A percentile compares a stretch with the other conserved stretches of the same genome.
Evolutionary conservation across 208 protist genomes (phyloP).

Genomic region (Acanthamoeba castellanii): DNA sequence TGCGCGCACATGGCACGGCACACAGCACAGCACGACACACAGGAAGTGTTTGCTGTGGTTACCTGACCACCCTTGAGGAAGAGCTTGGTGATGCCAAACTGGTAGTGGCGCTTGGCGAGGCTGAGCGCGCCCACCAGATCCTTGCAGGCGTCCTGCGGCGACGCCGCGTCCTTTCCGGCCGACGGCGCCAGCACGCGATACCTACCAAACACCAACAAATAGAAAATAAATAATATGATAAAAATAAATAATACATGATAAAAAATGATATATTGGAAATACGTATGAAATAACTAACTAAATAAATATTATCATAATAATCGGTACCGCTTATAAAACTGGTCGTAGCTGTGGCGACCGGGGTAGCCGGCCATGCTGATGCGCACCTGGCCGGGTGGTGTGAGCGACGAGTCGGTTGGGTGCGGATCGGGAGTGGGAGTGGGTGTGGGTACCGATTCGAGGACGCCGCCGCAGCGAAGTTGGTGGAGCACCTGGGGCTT

Average conservation of each 20-base stretch:
- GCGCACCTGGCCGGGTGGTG: slow-evolving; percentile 27
- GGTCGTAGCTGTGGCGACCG: slow-evolving; percentile 55
- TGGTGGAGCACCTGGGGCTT: slow-evolving; percentile 77
- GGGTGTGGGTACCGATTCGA: slow-evolving; percentile 49
- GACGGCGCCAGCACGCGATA: slow-evolving; percentile 59
- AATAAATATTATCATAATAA: not conserved
- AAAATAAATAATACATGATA: too few relatives aligned
- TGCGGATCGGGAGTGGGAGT: not conserved
- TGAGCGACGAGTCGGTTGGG: not conserved
- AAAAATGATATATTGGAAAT: too few relatives aligned
- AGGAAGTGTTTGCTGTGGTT: not conserved
- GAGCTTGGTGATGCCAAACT: slow-evolving; percentile 66
- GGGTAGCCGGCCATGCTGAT: slow-evolving; percentile 83
- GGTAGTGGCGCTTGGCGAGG: not conserved
- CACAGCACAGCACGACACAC: too few relatives aligned
- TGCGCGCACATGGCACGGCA: too few relatives aligned
- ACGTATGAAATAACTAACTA: not conserved
- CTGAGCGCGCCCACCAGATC: slow-evolving; percentile 22
- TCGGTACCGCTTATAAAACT: slow-evolving; percentile 43
- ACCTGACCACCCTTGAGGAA: slow-evolving; percentile 70
- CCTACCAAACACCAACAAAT: not conserved
- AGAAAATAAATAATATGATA: slow-evolving; percentile 10
- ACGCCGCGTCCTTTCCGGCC: not conserved
- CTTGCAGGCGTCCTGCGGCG: slow-evolving; percentile 9
- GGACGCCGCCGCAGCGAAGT: slow-evolving; percentile 81